A percentile compares a stretch with the other conserved stretches of the same genome.
Conservation (phyloP, 73 alveolate genomes). For the Paramecium bursaria region DNA sequence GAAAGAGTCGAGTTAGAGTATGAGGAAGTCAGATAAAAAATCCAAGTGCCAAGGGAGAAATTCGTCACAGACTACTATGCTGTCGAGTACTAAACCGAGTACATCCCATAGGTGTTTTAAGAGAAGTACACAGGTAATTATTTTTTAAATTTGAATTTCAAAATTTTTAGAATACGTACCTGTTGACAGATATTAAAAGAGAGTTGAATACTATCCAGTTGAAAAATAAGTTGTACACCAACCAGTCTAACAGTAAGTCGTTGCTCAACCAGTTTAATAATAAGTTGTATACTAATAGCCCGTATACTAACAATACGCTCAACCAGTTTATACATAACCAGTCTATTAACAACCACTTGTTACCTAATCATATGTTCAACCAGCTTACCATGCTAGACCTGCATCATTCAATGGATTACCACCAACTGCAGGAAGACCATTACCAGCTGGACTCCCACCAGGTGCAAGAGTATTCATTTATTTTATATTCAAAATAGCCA, state of each 20-base stretch:
- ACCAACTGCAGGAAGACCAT: neutral
- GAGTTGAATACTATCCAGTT: constrained; percentile 38
- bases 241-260: constrained; percentile 1
- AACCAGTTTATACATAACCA: neutral
- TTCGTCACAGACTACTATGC: constrained; percentile 50
- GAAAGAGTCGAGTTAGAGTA: constrained; percentile 9
- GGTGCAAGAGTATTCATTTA: neutral
- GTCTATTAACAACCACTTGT: neutral
- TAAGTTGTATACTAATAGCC: neutral
- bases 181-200: constrained; percentile 31
- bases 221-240: constrained; percentile 50
- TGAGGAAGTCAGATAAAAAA: constrained; percentile 26
- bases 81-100: constrained; percentile 34
- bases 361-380: neutral
- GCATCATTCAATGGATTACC: neutral
- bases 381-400: neutral
- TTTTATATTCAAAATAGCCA: neutral
- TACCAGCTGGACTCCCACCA: neutral
- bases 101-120: constrained; percentile 25
- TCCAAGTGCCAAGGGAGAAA: constrained; percentile 37
- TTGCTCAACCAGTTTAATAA: neutral
- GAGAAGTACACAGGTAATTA: constrained; percentile 22
- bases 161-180: constrained; percentile 55
- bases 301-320: neutral
- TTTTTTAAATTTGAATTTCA: no score